Evolutionary conservation across 192 early-diverging fungal species (phyloP).

Genomic region (Spizellomyces sp.): DNA sequence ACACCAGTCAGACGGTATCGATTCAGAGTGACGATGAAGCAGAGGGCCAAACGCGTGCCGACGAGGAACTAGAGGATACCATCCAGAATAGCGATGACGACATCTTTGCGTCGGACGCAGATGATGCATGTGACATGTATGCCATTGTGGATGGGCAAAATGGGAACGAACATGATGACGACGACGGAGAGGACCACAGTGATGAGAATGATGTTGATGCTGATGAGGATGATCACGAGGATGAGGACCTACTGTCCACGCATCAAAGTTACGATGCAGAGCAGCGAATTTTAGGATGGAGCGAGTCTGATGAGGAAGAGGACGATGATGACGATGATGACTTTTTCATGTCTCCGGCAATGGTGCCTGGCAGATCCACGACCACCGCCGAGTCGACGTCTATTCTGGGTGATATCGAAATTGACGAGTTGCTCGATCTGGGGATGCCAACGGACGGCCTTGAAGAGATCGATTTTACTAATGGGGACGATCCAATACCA

Average conservation of each 20-base stretch:
- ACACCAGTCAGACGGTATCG: too few species aligned
- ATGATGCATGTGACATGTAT: too few species aligned
- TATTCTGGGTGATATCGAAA: neutral
- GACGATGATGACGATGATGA: constrained; percentile 31
- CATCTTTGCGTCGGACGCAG: too few species aligned
- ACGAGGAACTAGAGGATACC: too few species aligned
- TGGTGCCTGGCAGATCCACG: neutral
- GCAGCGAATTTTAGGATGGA: constrained; percentile 32
- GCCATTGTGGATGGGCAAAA: too few species aligned
- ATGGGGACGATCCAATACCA: neutral
- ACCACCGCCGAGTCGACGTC: neutral
- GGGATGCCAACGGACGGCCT: neutral
- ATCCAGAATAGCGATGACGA: too few species aligned
- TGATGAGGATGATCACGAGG: neutral
- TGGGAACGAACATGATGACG: too few species aligned
- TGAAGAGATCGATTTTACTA: neutral
- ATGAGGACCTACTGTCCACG: neutral
- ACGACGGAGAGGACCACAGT: neutral
- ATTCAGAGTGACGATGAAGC: too few species aligned
- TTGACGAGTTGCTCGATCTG: constrained; percentile 16
- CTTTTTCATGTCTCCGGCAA: neutral
- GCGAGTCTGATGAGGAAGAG: constrained; percentile 34
- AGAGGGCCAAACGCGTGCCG: too few species aligned
- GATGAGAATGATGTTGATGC: neutral
- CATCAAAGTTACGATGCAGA: neutral